Evolutionary conservation across 208 protist genomes (phyloP), one percentile per base, ranked within the genome.

Genomic region (Vickermania ingenoplastis): DNA sequence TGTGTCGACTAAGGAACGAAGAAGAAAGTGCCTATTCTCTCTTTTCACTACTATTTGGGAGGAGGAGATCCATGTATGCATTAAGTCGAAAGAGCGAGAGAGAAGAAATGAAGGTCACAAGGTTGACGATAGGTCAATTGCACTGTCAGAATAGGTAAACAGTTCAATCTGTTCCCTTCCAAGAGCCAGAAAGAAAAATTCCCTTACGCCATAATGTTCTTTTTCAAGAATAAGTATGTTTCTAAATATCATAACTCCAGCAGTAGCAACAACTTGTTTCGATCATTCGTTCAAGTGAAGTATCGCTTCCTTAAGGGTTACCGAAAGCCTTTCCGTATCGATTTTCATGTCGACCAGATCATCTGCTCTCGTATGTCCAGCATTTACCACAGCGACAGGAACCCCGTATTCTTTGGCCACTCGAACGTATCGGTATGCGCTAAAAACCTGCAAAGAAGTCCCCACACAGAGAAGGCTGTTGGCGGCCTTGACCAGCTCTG

Each of bases 381-480:
- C 50, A 51, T 82, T 92, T 7, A 91, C 77, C 29, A 92, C 73
- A 0, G 77, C 77, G 11, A 92, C 66, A 3, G 82, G 86, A 22
- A 84, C 69, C 2, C 64, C 62, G 0, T 61, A 41, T 28, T 83
- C 68, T 29, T 79, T 78, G 2, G 83, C 83, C 30, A 74, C 67
- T 7, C 72, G 14, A 1, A 90, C 75, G 61, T 84, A 91, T 4
- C 86, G 81, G 41, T 79, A 89, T 13, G 81, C 77, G 23, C 82
- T 89, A 63, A 72, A 89, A 21, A 92, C 86, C 59, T 84, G 69
- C 51, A 92, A 69, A 0, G 86, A 91, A 1, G 86, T 91, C 1
- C 86, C 86, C n/a, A 89, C 51, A 57, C 77, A 88, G 25, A 92
- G 24, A 26, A 90, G 57, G 31, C 60, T 85, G 25, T 73, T 76